Conservation (phyloP, 2,329 filamentous ascomycete species). For the Fusarium torreyae region DNA sequence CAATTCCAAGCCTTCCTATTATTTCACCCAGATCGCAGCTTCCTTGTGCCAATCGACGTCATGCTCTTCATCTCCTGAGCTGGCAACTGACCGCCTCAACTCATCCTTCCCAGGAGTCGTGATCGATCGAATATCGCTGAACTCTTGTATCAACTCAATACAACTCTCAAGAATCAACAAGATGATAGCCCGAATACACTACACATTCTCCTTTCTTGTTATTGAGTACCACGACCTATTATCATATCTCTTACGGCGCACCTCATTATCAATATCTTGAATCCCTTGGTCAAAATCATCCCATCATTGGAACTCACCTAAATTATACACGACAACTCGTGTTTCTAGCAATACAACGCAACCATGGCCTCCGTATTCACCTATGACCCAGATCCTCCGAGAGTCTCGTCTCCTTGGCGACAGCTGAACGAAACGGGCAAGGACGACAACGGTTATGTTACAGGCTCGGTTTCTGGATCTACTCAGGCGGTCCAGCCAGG, state of each 20-base stretch:
- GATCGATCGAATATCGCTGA: slow-evolving; percentile 39
- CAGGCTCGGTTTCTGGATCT: slow-evolving; percentile 46
- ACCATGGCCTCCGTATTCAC: slow-evolving; percentile 96
- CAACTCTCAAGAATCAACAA: slow-evolving; percentile 34
- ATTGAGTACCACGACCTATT: slow-evolving; percentile 26
- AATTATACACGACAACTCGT: background rate
- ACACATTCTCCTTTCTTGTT: slow-evolving; percentile 30
- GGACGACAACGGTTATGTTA: slow-evolving; percentile 51
- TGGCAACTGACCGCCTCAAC: slow-evolving; percentile 36
- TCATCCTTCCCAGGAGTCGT: slow-evolving; percentile 35
- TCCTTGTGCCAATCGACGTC: slow-evolving; percentile 25
- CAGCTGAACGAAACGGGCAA: slow-evolving; percentile 65
- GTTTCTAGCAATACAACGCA: background rate
- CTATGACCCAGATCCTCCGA: slow-evolving; percentile 88
- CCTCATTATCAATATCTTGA: slow-evolving; percentile 42
- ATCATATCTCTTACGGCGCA: slow-evolving; percentile 26
- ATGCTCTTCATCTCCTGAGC: slow-evolving; percentile 46
- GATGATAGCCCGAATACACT: slow-evolving; percentile 47
- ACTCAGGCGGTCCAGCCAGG: slow-evolving; percentile 51
- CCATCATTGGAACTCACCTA: background rate
- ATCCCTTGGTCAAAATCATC: background rate
- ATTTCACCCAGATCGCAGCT: background rate
- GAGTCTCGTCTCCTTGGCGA: slow-evolving; percentile 93
- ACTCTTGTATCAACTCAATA: slow-evolving; percentile 18
- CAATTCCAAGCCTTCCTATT: background rate